Evolutionary conservation across 2,329 filamentous ascomycete genomes (phyloP).

Genomic region (Chalaropsis ovoidea): DNA sequence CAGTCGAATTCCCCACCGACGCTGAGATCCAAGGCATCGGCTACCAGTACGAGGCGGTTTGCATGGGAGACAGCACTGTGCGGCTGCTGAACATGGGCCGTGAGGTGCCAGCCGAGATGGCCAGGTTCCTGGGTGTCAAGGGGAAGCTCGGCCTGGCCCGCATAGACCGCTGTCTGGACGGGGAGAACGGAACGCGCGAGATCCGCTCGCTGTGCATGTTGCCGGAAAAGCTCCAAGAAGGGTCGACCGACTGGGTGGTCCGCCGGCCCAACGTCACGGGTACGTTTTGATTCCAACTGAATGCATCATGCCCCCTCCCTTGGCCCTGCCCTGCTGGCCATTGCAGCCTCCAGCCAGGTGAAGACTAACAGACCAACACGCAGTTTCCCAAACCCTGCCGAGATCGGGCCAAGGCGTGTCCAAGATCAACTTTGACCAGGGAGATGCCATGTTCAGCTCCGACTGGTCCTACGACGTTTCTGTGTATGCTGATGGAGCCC

Average conservation of each 20-base stretch:
- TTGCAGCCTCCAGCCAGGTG: background rate
- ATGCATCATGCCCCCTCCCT: background rate
- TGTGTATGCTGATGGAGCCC: conserved; percentile 18
- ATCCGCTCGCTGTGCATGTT: conserved; percentile 23
- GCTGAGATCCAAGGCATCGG: conserved; percentile 48
- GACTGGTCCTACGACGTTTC: conserved; percentile 26
- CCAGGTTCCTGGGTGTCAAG: conserved; percentile 55
- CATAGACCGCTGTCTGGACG: conserved; percentile 38
- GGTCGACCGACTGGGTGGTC: conserved; percentile 25
- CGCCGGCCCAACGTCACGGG: conserved; percentile 24
- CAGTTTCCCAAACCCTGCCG: conserved; percentile 17
- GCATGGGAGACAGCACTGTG: conserved; percentile 52
- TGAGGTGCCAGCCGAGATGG: conserved; percentile 53
- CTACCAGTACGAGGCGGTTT: conserved; percentile 52
- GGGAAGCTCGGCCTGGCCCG: conserved; percentile 59
- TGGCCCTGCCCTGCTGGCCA: background rate
- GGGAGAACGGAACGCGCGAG: conserved; percentile 18
- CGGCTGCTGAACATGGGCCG: conserved; percentile 47
- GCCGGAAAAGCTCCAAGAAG: conserved; percentile 19
- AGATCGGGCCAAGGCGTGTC: background rate
- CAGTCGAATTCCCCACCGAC: conserved; percentile 50
- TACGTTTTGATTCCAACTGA: conserved; percentile 7
- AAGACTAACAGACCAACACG: background rate
- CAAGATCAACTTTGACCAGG: conserved; percentile 37
- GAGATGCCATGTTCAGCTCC: conserved; percentile 39